Evolutionary conservation across 208 protist species (phyloP).

Genomic region (Endotrypanum monterogeii): DNA sequence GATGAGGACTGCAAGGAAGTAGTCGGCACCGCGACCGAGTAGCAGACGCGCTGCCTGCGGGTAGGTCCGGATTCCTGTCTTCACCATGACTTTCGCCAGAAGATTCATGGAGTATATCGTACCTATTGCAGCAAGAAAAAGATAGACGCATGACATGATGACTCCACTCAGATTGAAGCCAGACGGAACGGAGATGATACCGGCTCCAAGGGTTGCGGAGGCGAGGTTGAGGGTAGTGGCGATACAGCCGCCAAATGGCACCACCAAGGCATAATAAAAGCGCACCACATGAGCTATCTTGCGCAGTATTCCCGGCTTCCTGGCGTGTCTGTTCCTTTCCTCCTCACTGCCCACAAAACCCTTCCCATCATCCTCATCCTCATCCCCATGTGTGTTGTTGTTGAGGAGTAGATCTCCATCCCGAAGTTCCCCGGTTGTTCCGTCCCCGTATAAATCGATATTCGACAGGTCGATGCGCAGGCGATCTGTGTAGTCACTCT

Average conservation of each 20-base stretch:
- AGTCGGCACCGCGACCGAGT: conserved; percentile 54
- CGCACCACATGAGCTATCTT: conserved; percentile 22
- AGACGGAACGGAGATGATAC: conserved; percentile 60
- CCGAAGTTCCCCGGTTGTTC: conserved; percentile 12
- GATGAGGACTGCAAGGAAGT: conserved; percentile 51
- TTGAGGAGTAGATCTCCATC: conserved; percentile 19
- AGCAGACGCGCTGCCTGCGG: conserved; percentile 40
- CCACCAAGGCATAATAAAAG: conserved; percentile 31
- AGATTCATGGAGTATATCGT: conserved; percentile 69
- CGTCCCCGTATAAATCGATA: conserved; percentile 22
- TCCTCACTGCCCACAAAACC: conserved; percentile 18
- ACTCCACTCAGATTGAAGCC: conserved; percentile 61
- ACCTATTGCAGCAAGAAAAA: conserved; percentile 34
- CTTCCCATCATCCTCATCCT: not conserved
- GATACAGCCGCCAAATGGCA: conserved; percentile 53
- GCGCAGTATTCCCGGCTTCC: conserved; percentile 3
- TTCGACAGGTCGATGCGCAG: conserved; percentile 25
- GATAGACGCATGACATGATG: conserved; percentile 45
- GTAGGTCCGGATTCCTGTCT: conserved; percentile 42
- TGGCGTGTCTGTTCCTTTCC: not conserved
- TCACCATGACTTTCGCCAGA: conserved; percentile 39
- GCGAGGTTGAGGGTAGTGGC: conserved; percentile 54
- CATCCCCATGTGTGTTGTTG: conserved; percentile 5
- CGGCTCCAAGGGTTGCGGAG: conserved; percentile 53
- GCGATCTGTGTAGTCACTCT: conserved; percentile 22